Conservation (phyloP, 495 filamentous ascomycete genomes). For the Aspergillus avenaceus region DNA sequence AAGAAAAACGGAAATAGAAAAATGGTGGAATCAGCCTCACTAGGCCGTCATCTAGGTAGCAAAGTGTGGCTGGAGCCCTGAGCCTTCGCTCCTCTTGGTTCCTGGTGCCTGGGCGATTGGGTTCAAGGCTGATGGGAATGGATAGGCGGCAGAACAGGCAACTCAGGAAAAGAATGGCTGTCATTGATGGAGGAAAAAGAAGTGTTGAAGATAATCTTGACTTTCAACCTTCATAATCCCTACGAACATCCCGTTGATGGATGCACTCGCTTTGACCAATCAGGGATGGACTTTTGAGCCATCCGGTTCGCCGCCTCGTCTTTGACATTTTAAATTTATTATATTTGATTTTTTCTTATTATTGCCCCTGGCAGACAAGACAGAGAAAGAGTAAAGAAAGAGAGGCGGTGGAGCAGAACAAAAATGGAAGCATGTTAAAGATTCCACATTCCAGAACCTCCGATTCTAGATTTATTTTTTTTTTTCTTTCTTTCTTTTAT, state of each 20-base stretch:
- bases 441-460: conserved; percentile 7
- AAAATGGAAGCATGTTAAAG: too few species aligned
- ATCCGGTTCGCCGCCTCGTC: conserved; percentile 21
- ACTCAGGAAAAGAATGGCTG: too few species aligned
- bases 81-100: neutral
- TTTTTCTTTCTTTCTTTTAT: neutral
- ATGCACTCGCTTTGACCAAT: neutral
- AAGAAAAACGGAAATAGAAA: too few species aligned
- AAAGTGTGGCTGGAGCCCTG: neutral
- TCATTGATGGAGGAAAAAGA: neutral
- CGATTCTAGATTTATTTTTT: conserved; percentile 2
- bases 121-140: neutral
- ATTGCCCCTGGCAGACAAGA: conserved; percentile 13
- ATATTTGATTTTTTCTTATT: neutral
- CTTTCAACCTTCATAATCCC: conserved; percentile 1
- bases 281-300: neutral
- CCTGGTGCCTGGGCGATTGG: neutral
- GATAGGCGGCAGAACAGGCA: neutral
- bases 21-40: neutral
- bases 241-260: neutral
- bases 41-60: neutral
- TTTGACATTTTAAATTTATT: conserved; percentile 1
- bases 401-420: conserved; percentile 8
- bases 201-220: neutral
- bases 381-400: conserved; percentile 1